Conservation (phyloP, 208 protist genomes). For the Tritrichomonas foetus region DNA sequence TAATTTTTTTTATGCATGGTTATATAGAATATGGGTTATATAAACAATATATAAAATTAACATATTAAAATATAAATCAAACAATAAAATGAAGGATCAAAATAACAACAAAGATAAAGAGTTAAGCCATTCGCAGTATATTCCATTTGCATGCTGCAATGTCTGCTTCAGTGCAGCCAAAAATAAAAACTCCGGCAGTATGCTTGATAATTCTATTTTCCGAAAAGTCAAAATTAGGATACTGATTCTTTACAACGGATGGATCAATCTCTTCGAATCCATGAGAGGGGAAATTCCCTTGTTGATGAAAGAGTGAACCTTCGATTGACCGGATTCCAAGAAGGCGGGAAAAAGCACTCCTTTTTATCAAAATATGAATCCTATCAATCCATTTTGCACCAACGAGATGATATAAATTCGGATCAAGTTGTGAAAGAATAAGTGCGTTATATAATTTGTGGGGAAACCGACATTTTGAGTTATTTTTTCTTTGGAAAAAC, state of each 20-base stretch:
- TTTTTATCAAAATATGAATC: not conserved
- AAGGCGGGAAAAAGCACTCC: not conserved
- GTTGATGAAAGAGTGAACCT: not conserved
- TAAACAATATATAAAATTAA: no score
- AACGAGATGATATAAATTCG: not conserved
- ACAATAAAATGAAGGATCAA: no score
- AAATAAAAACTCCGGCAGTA: not conserved
- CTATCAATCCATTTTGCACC: not conserved
- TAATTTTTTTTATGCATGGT: no score
- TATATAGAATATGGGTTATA: no score
- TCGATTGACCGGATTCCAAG: not conserved
- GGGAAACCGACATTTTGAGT: not conserved
- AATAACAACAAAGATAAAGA: no score
- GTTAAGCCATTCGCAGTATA: no score
- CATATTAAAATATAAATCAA: no score
- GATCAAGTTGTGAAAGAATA: not conserved
- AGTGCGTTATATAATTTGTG: constrained; percentile 7
- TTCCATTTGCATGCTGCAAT: constrained; percentile 13
- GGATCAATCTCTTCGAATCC: not conserved
- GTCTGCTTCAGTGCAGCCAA: not conserved
- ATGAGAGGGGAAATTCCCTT: constrained; percentile 31
- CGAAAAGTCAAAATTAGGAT: not conserved
- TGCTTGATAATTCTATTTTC: not conserved
- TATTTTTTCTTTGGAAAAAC: not conserved
- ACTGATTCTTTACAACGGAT: not conserved